Evolutionary conservation across 2,329 filamentous ascomycete genomes (phyloP).

Genomic region (Tetracladium maxilliforme): DNA sequence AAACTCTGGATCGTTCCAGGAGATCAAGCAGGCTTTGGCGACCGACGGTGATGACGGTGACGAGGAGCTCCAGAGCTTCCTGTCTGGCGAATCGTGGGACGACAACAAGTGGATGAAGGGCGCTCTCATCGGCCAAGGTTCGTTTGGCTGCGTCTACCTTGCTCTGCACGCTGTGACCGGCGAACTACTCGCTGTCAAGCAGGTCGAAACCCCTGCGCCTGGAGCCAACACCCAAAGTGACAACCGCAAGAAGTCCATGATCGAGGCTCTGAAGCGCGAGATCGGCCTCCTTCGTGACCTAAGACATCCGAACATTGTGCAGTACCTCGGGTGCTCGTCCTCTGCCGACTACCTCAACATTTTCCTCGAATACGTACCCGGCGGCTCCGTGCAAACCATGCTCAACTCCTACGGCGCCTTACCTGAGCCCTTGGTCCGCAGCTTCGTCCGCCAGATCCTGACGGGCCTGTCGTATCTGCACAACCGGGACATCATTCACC

Average conservation of each 20-base stretch:
- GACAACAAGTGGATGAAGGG: slow-evolving; percentile 99
- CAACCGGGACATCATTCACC: slow-evolving; percentile 89
- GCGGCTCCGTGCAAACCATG: slow-evolving; percentile 96
- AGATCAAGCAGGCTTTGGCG: slow-evolving; percentile 70
- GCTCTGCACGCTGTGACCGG: slow-evolving; percentile 92
- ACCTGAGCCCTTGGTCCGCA: slow-evolving; percentile 82
- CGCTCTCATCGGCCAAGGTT: slow-evolving; percentile 89
- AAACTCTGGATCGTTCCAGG: slow-evolving; percentile 61
- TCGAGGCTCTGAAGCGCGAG: slow-evolving; percentile 90
- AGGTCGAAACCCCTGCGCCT: slow-evolving; percentile 78
- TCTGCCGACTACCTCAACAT: slow-evolving; percentile 91
- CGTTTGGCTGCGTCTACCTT: slow-evolving; percentile 90
- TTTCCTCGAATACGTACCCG: slow-evolving; percentile 98
- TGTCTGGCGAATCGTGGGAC: slow-evolving; percentile 86
- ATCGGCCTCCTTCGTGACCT: slow-evolving; percentile 88
- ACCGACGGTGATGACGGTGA: slow-evolving; percentile 89
- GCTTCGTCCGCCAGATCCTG: slow-evolving; percentile 93
- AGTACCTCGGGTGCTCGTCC: slow-evolving; percentile 90
- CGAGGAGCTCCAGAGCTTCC: slow-evolving; percentile 77
- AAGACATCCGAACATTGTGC: slow-evolving; percentile 93
- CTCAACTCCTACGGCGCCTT: slow-evolving; percentile 95
- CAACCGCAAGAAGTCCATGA: slow-evolving; percentile 92
- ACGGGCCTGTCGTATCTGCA: slow-evolving; percentile 88
- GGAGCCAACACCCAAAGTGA: slow-evolving; percentile 71
- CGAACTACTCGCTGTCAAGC: slow-evolving; percentile 95